Base-by-base conservation (phyloP, 2,329 filamentous ascomycete genomes). In the Penicillium janthinellum region DNA sequence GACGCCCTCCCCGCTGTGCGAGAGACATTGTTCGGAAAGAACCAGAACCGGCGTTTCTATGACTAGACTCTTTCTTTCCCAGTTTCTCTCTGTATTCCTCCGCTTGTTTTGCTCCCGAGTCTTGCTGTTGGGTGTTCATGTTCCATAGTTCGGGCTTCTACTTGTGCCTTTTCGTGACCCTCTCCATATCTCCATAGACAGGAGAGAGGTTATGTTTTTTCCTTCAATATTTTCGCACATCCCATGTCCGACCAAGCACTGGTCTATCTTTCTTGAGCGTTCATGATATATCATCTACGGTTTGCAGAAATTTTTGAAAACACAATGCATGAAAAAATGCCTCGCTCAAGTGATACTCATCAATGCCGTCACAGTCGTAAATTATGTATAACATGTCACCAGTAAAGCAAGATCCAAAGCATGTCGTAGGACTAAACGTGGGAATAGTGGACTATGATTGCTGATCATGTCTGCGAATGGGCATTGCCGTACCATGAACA, bases 41-140 rank as follows among this genome's bases (percentile, higher is more conserved):
- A 99, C 82, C 84, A 88, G 70, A 97, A 98, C 86, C 89, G 95
- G 77, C 96, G 90, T 81, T 99, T 98, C 86, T 90, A 87, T 74
- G 93, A 98, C 76, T 99, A 88, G 75, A 54, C 48, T 51, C 42
- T 59, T 60, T 58, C 28, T 34, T 34, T 11, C 35, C 52, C 50
- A 56, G 28, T 47, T 56, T 35, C 34, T 54, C 42, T 57, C 45
- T 57, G 48, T 38, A 31, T 49, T 52, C 39, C 50, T 53, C 44
- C n/a, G 56, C 45, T 42, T 53, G 41, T 56, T 41, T 50, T n/a
- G 53, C 37, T 39, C 59, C 41, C 48, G 38, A 34, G 20, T 39
- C 47, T 35, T 45, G 48, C 45, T n/a, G 56, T 44, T 37, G 54
- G 49, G 57, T 47, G 48, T 64, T 11, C 54, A 51, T 67, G 64